Evolutionary conservation across 2,329 filamentous ascomycete species (phyloP).

Genomic region (Hortaea werneckii): DNA sequence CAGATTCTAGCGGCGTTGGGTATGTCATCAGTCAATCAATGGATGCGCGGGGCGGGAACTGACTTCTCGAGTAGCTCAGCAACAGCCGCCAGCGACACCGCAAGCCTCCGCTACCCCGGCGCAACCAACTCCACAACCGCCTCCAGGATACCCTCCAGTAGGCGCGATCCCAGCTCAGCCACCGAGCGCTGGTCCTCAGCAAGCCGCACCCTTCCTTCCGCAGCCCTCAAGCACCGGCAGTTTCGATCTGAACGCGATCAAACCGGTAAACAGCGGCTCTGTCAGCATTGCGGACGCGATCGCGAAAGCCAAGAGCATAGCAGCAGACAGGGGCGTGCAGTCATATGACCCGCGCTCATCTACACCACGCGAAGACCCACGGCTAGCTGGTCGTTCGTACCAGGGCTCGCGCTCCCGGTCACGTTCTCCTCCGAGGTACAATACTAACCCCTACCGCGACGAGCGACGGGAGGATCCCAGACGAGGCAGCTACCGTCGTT

Average conservation of each 20-base stretch:
- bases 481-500: slow-evolving; percentile 51
- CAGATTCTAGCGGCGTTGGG: slow-evolving; percentile 43
- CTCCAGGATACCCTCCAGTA: slow-evolving; percentile 35
- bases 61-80: slow-evolving; percentile 31
- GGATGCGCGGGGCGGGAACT: slow-evolving; percentile 2
- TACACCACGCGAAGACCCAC: slow-evolving; percentile 31
- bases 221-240: slow-evolving; percentile 64
- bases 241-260: slow-evolving; percentile 69
- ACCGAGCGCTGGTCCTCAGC: slow-evolving; percentile 19
- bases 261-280: slow-evolving; percentile 68
- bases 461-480: slow-evolving; percentile 64
- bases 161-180: slow-evolving; percentile 27
- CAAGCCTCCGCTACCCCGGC: slow-evolving; percentile 36
- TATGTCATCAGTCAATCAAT: slow-evolving; percentile 16
- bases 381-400: slow-evolving; percentile 48
- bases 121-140: slow-evolving; percentile 31
- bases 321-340: slow-evolving; percentile 62
- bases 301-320: slow-evolving; percentile 72
- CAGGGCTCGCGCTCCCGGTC: slow-evolving; percentile 43
- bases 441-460: slow-evolving; percentile 65
- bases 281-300: slow-evolving; percentile 78
- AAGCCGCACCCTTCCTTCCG: slow-evolving; percentile 37
- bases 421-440: slow-evolving; percentile 56
- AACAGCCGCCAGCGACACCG: slow-evolving; percentile 24
- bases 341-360: slow-evolving; percentile 35